phyloP scores from a whole-genome alignment of 495 filamentous ascomycete species.

The Tuber melanosporum region DNA sequence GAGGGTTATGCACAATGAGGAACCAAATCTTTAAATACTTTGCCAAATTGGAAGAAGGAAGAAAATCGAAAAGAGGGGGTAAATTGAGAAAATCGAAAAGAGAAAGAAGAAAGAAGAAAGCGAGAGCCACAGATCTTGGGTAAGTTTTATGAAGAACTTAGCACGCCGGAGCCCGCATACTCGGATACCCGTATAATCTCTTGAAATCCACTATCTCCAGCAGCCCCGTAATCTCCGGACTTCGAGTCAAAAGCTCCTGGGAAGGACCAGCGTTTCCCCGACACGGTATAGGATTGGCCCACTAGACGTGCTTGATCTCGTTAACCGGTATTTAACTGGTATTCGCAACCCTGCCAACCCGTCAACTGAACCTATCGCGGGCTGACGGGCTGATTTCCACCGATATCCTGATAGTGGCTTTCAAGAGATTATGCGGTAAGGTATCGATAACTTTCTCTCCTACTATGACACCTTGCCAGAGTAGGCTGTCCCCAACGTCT shows the following conservation, averaged over 20 bases:
- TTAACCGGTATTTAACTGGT: too few species aligned
- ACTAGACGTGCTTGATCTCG: too few species aligned
- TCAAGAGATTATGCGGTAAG: not conserved
- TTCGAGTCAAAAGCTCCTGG: too few species aligned
- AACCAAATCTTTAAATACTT: not conserved
- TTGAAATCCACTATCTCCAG: too few species aligned
- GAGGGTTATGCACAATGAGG: not conserved
- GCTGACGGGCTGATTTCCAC: too few species aligned
- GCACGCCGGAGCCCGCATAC: not conserved
- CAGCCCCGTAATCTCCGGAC: too few species aligned
- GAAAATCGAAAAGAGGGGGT: not conserved
- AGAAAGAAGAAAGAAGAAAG: not conserved
- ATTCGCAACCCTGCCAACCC: too few species aligned
- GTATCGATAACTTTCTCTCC: not conserved
- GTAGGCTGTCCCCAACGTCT: not conserved
- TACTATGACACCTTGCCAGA: not conserved
- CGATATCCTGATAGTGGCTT: too few species aligned
- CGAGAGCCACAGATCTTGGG: not conserved
- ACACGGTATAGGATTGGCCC: too few species aligned
- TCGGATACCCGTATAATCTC: too few species aligned
- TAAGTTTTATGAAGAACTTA: not conserved
- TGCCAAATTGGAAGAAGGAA: not conserved
- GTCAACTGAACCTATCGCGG: too few species aligned
- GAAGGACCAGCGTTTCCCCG: too few species aligned
- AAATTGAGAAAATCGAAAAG: not conserved